Evolutionary conservation across 495 filamentous ascomycete species (phyloP).

Genomic region (Hyaloscypha variabilis): DNA sequence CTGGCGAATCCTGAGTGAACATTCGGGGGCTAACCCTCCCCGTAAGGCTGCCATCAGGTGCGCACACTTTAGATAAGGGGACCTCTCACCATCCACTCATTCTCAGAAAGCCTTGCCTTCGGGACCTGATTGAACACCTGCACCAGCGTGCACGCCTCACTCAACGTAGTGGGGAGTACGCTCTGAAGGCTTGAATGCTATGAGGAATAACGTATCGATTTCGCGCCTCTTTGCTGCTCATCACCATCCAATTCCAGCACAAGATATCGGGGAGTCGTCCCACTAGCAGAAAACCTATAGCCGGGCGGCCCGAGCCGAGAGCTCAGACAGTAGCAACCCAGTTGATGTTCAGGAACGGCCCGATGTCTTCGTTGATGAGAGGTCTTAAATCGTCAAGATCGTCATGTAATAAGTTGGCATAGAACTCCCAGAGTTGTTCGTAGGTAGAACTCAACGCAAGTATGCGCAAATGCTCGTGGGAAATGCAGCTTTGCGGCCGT

Average conservation of each 20-base stretch:
- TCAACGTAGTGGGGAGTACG: background rate
- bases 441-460: no score
- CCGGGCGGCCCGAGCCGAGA: constrained; percentile 29
- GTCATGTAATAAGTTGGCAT: background rate
- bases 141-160: background rate
- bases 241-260: constrained; percentile 53
- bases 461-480: no score
- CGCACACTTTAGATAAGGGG: background rate
- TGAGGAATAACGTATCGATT: background rate
- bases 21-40: background rate
- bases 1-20: no score
- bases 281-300: constrained; percentile 35
- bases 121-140: background rate
- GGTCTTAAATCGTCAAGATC: constrained; percentile 15
- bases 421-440: background rate
- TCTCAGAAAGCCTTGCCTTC: background rate
- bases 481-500: no score
- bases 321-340: constrained; percentile 42
- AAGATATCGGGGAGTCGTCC: constrained; percentile 57
- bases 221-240: constrained; percentile 25
- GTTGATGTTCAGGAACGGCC: constrained; percentile 40
- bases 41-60: background rate
- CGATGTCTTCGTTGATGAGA: constrained; percentile 37
- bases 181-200: background rate
- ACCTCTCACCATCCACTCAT: background rate